Base-by-base conservation (phyloP, 768 basidiomycete species). In the Dacryopinax spathularia region DNA sequence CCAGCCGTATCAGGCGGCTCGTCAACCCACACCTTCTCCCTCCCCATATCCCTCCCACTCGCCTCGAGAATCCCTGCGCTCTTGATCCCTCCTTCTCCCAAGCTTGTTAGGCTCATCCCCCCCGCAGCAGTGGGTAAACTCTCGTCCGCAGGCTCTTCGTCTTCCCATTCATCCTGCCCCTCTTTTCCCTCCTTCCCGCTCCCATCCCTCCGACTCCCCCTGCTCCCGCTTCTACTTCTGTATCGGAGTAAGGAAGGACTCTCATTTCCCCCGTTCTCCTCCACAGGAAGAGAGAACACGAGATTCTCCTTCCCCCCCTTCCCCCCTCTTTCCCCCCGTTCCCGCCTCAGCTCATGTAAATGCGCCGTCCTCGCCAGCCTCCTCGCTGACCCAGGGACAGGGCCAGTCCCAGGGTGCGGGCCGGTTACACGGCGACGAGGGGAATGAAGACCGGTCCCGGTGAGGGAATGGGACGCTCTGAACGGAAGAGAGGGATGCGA, bases 341-440 rank as follows among this genome's bases (percentile, higher is more conserved):
- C 41, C 22, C 64, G 43, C 62, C 76, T 79, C 64, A 87, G 81
- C 69, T 86, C 83, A 66, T 88, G 87, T 48, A 88, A 67, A 75
- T 88, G 87, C 2, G 87, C 83, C 0, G 77, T 84, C 35, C 83
- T 76, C 22, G 85, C 86, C 80, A 83, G 84, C 35, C 78, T 78
- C 65, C 79, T 81, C 18, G 80, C 79, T 22, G 9, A 27, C 48
- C 48, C 48, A 9, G 29, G 48, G 3, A 31, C 20, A 15, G 48
- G 15, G 15, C 48, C 48, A 10, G 48, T 22, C 6, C 48, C 48
- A 29, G n/a, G n/a, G n/a, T n/a, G n/a, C n/a, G n/a, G n/a, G n/a
- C 48, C 48, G 6, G 48, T 56, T 18, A 29, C 48, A 6, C 48
- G 48, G 9, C 48, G 22, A 29, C 48, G 48, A 3, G 48, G 48